Evolutionary conservation across 2,329 filamentous ascomycete species (phyloP).

Genomic region (Westerdykella aurantiaca): DNA sequence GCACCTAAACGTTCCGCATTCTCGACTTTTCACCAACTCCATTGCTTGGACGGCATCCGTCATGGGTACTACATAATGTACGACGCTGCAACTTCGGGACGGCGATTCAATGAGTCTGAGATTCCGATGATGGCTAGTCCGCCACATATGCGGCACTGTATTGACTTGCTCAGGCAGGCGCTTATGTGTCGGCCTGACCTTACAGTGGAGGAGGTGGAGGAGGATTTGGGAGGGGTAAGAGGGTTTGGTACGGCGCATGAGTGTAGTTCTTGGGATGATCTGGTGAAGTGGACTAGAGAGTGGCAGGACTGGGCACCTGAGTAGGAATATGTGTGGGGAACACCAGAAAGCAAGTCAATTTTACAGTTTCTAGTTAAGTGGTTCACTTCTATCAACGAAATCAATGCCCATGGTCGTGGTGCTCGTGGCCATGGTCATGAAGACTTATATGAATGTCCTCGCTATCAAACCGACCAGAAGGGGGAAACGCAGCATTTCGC

Average conservation of each 20-base stretch:
- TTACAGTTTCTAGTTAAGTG: too few relatives aligned
- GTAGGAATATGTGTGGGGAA: too few relatives aligned
- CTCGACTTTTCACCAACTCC: constrained; percentile 14
- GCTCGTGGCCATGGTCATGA: too few relatives aligned
- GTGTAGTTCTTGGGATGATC: constrained; percentile 7
- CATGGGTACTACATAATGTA: constrained; percentile 1
- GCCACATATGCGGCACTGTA: constrained; percentile 7
- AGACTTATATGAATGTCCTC: too few relatives aligned
- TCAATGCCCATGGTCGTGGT: too few relatives aligned
- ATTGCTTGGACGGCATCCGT: constrained; percentile 11
- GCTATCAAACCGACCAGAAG: too few relatives aligned
- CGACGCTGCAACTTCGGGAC: neutral
- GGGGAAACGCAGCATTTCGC: too few relatives aligned
- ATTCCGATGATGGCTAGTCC: neutral
- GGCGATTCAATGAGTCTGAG: neutral
- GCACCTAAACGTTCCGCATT: constrained; percentile 12
- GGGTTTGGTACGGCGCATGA: constrained; percentile 8
- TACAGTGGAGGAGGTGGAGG: constrained; percentile 5
- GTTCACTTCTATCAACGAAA: too few relatives aligned
- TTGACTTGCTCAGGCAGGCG: constrained; percentile 7
- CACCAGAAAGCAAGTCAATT: too few relatives aligned
- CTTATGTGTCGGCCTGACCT: constrained; percentile 10
- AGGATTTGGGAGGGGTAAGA: constrained; percentile 2
- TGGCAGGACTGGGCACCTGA: constrained; percentile 2
- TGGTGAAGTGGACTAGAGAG: constrained; percentile 3